Conservation (phyloP, 805 yeast species). For the Ogataea corticis region DNA sequence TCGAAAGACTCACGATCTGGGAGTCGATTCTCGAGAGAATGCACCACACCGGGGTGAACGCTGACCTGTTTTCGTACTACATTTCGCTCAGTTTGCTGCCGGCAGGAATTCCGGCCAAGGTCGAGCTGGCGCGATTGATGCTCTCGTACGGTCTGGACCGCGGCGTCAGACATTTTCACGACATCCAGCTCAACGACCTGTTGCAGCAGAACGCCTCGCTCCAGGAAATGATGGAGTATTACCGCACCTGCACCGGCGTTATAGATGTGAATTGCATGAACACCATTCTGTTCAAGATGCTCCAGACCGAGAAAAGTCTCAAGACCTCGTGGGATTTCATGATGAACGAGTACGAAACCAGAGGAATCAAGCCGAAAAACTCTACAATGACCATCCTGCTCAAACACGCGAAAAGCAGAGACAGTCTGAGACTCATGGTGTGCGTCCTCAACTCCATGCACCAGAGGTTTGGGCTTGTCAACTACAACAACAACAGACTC, state of each 20-base stretch:
- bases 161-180: slow-evolving; percentile 15
- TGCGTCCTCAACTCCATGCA: slow-evolving; percentile 19
- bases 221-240: slow-evolving; percentile 17
- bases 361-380: slow-evolving; percentile 13
- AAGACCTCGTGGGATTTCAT: slow-evolving; percentile 24
- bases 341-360: slow-evolving; percentile 3
- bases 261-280: slow-evolving; percentile 25
- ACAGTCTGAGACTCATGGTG: slow-evolving; percentile 18
- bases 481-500: slow-evolving; percentile 18
- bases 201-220: slow-evolving; percentile 8
- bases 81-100: slow-evolving; percentile 24
- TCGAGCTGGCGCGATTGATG: slow-evolving; percentile 15
- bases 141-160: slow-evolving; percentile 9
- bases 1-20: slow-evolving; percentile 22
- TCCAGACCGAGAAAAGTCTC: slow-evolving; percentile 11
- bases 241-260: slow-evolving; percentile 2
- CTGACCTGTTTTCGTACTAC: slow-evolving; percentile 24
- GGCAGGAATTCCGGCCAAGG: slow-evolving; percentile 12
- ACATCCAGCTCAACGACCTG: slow-evolving; percentile 22
- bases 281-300: slow-evolving; percentile 20
- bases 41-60: slow-evolving; percentile 12
- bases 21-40: slow-evolving; percentile 17
- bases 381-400: slow-evolving; percentile 26
- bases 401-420: slow-evolving; percentile 14
- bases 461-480: slow-evolving; percentile 12